Percentiles rank a stretch among this genome's conserved stretches.
phyloP scores from a whole-genome alignment of 306 rosid species.

The Vicia faba region DNA sequence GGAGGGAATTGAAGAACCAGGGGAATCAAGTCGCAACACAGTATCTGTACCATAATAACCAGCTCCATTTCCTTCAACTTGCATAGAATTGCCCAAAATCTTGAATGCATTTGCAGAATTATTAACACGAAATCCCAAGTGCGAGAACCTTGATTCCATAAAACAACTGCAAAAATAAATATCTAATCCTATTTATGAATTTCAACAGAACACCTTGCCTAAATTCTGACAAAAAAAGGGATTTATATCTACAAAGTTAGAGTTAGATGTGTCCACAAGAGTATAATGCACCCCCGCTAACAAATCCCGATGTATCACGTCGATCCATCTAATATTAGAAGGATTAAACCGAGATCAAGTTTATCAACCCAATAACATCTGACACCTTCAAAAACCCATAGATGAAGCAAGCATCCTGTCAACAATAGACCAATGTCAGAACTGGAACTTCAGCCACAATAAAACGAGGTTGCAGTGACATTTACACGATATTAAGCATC shows the following conservation, averaged over 20 bases:
- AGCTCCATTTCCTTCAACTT: constrained; percentile 50
- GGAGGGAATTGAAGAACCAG: constrained; percentile 54
- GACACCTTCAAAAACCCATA: constrained; percentile 43
- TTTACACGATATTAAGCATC: constrained; percentile 9
- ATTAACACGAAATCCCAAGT: constrained; percentile 61
- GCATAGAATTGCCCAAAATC: constrained; percentile 57
- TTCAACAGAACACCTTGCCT: constrained; percentile 55
- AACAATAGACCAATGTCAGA: constrained; percentile 38
- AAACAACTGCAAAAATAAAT: constrained; percentile 39
- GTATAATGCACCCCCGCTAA: constrained; percentile 82
- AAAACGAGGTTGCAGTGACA: constrained; percentile 19
- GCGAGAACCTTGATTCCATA: constrained; percentile 68
- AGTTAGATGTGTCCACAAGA: constrained; percentile 55
- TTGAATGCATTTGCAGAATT: constrained; percentile 69
- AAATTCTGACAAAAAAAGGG: constrained; percentile 44
- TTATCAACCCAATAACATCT: constrained; percentile 48
- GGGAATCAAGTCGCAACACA: constrained; percentile 68
- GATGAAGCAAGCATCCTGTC: constrained; percentile 62
- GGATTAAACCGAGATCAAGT: constrained; percentile 40
- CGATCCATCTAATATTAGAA: constrained; percentile 73
- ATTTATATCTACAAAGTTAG: constrained; percentile 53
- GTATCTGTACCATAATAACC: constrained; percentile 62
- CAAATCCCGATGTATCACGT: constrained; percentile 96
- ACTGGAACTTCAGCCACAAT: constrained; percentile 13
- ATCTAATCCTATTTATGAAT: constrained; percentile 39